Percentiles rank a stretch among this genome's conserved stretches.
phyloP scores from a whole-genome alignment of 495 filamentous ascomycete genomes.

The Immersiella caudata region DNA sequence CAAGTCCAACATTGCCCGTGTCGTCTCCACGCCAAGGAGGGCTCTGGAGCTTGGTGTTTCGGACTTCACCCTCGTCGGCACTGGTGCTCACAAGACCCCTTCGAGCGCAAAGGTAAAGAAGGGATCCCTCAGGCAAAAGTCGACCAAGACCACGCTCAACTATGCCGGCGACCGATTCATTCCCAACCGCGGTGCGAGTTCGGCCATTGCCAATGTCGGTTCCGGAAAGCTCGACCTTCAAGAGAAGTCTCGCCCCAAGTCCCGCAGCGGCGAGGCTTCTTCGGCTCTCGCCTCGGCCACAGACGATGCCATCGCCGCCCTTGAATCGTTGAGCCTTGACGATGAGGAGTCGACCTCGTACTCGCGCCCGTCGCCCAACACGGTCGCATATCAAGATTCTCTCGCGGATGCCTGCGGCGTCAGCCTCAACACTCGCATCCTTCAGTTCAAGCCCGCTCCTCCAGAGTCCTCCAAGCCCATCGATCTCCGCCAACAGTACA shows the following conservation, averaged over 20 bases:
- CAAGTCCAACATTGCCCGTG: conserved; percentile 90
- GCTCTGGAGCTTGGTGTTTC: conserved; percentile 89
- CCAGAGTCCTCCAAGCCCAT: conserved; percentile 98
- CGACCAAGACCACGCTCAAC: conserved; percentile 77
- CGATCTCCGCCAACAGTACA: conserved; percentile 96
- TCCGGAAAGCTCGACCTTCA: conserved; percentile 73
- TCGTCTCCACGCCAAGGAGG: conserved; percentile 66
- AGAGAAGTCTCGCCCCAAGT: conserved; percentile 70
- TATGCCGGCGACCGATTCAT: conserved; percentile 96
- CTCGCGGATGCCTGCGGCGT: conserved; percentile 92
- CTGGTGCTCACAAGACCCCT: conserved; percentile 71
- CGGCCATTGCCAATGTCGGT: conserved; percentile 79
- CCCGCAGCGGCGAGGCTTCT: conserved; percentile 61
- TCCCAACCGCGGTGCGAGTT: conserved; percentile 86
- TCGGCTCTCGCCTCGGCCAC: conserved; percentile 68
- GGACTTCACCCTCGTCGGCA: conserved; percentile 88
- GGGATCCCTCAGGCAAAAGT: conserved; percentile 62
- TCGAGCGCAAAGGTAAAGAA: conserved; percentile 67
- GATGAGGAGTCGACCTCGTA: conserved; percentile 59
- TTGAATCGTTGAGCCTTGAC: conserved; percentile 73
- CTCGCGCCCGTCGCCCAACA: conserved; percentile 79
- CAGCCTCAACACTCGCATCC: conserved; percentile 87
- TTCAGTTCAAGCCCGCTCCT: conserved; percentile 97
- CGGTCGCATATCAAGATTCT: conserved; percentile 88
- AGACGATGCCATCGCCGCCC: conserved; percentile 74